Base-by-base conservation (phyloP, 1,139 yeast species). In the Taphrina pruni region DNA sequence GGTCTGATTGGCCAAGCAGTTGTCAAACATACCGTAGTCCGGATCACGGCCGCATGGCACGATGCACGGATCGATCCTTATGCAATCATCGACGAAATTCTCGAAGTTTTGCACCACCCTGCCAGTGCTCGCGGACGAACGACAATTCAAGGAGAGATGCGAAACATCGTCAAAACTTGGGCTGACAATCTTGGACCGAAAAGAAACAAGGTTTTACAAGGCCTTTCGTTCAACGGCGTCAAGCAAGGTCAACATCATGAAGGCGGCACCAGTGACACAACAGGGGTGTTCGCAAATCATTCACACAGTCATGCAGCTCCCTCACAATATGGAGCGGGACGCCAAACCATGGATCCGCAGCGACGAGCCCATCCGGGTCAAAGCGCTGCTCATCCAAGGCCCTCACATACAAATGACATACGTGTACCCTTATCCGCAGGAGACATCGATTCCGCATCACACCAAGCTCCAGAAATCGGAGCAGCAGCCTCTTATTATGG, bases 1-100 rank as follows among this genome's bases (percentile, higher is more conserved):
- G 86, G 86, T 9, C 78, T 77, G 58, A 83, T 83, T 7, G 87
- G 87, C 1, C 78, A 82, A 69, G 85, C 82, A 0, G 76, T 84
- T 75, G 79, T 85, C 70, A 82, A 82, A 82, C 79, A 81, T 68
- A 86, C 85, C 50, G 83, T 84, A 1, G 84, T 84, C 9, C 82
- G 84, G 80, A 84, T 84, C 20, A 73, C 73, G 9, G 66, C 70
- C 21, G 76, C 76, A 4, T 75, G 76, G 76, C 72, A 69, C 12
- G 73, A 75, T 56, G 35, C 56, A 9, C 35, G 55, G 35, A 67
- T 74, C 14, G 71, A 73, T 65, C 65, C 73, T 12, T 55, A 71
- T 17, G 69, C 67, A 20, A 71, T 73, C 17, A 65, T 70, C 17
- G 51, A 67, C 26, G 71, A 71, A 41, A 72, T 72, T 26, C 65